Conservation (phyloP, 257 asterid genomes). For the Gentiana straminea region DNA sequence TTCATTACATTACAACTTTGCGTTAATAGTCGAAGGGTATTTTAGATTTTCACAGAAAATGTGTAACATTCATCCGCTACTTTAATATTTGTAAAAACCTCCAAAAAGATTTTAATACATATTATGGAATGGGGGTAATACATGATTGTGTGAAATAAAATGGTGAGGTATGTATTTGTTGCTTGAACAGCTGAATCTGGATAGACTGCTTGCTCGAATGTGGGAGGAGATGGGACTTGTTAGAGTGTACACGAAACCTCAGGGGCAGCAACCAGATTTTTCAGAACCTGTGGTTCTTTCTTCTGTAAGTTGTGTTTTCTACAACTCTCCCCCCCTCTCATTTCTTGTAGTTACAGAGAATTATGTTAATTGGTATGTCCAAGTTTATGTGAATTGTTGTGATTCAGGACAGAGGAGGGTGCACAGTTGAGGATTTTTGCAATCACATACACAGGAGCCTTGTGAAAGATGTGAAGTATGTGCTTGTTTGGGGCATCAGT, state of each 20-base stretch:
- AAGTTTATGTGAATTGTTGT: background rate
- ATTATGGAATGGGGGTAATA: no score
- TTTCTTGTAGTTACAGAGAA: no score
- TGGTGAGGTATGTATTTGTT: constrained; percentile 10
- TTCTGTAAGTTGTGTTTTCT: constrained; percentile 6
- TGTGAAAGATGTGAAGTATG: constrained; percentile 91
- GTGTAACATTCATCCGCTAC: no score
- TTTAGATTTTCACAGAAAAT: no score
- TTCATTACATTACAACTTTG: no score
- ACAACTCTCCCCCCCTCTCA: background rate
- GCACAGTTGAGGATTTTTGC: constrained; percentile 91
- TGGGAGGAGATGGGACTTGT: constrained; percentile 28
- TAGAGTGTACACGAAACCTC: constrained; percentile 92
- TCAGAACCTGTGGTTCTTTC: constrained; percentile 95
- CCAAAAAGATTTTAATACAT: no score
- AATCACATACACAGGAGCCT: constrained; percentile 94
- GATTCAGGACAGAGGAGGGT: constrained; percentile 97
- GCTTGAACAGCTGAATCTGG: constrained; percentile 56
- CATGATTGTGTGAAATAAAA: no score
- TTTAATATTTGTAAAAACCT: no score
- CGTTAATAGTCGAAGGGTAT: no score
- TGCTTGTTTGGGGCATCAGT: constrained; percentile 90
- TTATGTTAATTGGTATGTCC: background rate
- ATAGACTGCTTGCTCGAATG: constrained; percentile 16
- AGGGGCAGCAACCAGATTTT: constrained; percentile 99